phyloP scores from a whole-genome alignment of 164 flowering plant species.

The Aristolochia californica region DNA sequence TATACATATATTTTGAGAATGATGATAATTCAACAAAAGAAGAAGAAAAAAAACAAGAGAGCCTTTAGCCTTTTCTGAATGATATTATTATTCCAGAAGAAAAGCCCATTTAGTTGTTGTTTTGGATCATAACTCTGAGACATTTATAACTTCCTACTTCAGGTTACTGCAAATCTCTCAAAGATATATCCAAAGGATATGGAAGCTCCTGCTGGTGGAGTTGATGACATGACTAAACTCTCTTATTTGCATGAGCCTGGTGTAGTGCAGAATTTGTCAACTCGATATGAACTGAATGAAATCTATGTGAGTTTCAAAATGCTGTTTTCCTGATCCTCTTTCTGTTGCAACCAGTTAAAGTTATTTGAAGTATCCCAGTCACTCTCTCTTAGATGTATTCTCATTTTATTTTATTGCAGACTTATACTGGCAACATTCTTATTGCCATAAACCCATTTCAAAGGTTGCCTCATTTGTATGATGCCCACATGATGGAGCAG shows the following conservation, averaged over 20 bases:
- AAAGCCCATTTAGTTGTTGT: background rate
- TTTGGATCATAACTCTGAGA: background rate
- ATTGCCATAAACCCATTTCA: conserved; percentile 86
- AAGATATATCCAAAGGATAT: conserved; percentile 56
- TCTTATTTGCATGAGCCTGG: conserved; percentile 87
- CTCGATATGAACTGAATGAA: conserved; percentile 62
- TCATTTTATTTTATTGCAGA: conserved; percentile 29
- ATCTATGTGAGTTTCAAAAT: conserved; percentile 48
- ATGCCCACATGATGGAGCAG: conserved; percentile 49
- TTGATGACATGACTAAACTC: conserved; percentile 86
- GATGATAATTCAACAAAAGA: background rate
- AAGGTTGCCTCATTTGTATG: conserved; percentile 52
- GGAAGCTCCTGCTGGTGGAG: conserved; percentile 68
- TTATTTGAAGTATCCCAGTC: conserved; percentile 6
- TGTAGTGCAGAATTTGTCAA: conserved; percentile 66
- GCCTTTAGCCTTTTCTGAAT: too few relatives aligned
- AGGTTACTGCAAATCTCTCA: conserved; percentile 53
- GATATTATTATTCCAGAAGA: background rate
- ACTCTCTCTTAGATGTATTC: background rate
- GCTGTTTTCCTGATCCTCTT: conserved; percentile 1
- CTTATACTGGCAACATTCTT: conserved; percentile 76
- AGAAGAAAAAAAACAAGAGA: background rate
- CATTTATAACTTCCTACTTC: background rate
- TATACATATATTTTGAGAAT: background rate
- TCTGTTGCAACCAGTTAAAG: background rate